Conservation (phyloP, 768 basidiomycete genomes). For the Psilocybe cyanescens region DNA sequence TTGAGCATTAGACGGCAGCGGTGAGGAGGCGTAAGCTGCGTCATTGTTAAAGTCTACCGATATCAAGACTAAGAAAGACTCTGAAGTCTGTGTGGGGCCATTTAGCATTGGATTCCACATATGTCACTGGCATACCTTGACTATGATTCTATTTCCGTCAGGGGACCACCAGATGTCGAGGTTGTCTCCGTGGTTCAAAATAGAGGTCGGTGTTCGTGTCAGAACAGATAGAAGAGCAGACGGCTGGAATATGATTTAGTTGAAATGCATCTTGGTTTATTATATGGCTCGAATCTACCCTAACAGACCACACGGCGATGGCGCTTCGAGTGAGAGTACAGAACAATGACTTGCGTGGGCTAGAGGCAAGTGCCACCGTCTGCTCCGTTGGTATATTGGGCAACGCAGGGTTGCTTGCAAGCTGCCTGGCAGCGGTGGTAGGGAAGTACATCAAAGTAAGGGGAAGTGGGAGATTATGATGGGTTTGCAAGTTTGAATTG, state of each 20-base stretch:
- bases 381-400: constrained; percentile 63
- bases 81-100: constrained; percentile 62
- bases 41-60: constrained; percentile 61
- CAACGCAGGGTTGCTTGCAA: constrained; percentile 71
- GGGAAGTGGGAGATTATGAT: not conserved
- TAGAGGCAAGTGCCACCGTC: constrained; percentile 61
- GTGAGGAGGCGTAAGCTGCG: constrained; percentile 57
- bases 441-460: constrained; percentile 80
- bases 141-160: constrained; percentile 77
- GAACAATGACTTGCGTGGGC: constrained; percentile 79
- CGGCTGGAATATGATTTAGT: constrained; percentile 49
- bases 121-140: constrained; percentile 55
- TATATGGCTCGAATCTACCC: constrained; percentile 39
- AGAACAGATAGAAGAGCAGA: constrained; percentile 73
- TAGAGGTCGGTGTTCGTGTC: constrained; percentile 74
- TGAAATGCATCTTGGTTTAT: not conserved
- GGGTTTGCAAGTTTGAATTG: not conserved
- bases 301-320: constrained; percentile 81
- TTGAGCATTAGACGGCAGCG: constrained; percentile 57
- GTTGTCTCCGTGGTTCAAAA: constrained; percentile 87
- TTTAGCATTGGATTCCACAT: not conserved
- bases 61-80: constrained; percentile 79
- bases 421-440: constrained; percentile 74
- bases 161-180: constrained; percentile 77
- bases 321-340: constrained; percentile 72